Evolutionary conservation across 2,329 filamentous ascomycete species (phyloP).

Genomic region (Talaromyces verruculosus): DNA sequence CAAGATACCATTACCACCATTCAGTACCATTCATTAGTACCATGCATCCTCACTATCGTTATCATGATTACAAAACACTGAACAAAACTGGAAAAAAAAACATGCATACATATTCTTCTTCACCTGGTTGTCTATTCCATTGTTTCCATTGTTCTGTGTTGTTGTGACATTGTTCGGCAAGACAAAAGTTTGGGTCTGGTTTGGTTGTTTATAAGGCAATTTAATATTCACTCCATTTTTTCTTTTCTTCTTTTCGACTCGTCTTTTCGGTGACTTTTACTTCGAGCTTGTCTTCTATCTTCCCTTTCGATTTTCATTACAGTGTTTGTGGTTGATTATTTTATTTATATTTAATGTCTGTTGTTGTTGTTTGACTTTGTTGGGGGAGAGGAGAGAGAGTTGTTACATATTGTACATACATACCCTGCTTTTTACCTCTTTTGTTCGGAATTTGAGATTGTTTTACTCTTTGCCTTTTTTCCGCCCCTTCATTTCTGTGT

Average conservation of each 20-base stretch:
- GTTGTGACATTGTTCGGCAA: conserved; percentile 15
- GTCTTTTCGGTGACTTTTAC: too few relatives aligned
- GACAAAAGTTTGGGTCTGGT: conserved; percentile 24
- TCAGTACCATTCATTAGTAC: neutral
- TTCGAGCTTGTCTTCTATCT: neutral
- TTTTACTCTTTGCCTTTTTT: neutral
- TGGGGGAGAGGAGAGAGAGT: neutral
- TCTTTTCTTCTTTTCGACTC: neutral
- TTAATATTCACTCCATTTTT: conserved; percentile 16
- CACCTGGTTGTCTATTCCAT: neutral
- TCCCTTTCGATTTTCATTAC: neutral
- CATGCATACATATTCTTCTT: conserved; percentile 1
- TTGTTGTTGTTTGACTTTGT: neutral
- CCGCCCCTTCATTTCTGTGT: neutral
- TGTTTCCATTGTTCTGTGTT: too few relatives aligned
- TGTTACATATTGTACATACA: neutral
- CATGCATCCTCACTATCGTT: neutral
- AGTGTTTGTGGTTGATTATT: neutral
- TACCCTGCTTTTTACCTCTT: neutral
- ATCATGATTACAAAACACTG: neutral
- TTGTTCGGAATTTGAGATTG: neutral
- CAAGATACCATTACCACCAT: conserved; percentile 15
- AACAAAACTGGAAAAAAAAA: neutral
- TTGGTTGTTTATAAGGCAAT: conserved; percentile 16
- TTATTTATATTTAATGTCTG: neutral